Base-by-base conservation (phyloP, 1,284 basidiomycete species). In the Tetrapyrgos nigripes region DNA sequence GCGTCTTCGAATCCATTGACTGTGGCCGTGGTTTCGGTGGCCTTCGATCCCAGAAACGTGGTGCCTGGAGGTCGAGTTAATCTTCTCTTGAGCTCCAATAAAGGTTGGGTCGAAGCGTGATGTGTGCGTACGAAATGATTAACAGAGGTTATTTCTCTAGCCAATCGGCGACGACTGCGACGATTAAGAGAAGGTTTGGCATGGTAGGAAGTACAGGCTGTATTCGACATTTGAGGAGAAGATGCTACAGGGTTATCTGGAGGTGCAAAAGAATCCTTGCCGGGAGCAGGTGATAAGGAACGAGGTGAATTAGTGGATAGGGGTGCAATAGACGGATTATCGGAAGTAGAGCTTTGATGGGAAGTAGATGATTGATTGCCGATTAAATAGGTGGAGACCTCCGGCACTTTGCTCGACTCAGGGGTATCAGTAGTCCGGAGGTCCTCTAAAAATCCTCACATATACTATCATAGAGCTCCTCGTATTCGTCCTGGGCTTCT, bases 61-160 rank as follows among this genome's bases (percentile, higher is more conserved):
- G 60, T 66, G 14, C 69, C 69, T 3, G 68, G 59, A 37, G 67
- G 67, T n/a, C 66, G 29, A 1, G 64, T 47, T 53, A 66, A 63
- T 19, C 53, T n/a, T 35, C 58, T 46, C 31, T 53, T 52, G 0
- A 59, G 44, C n/a, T 57, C 55, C 1, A 63, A 28, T 8, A 64
- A 13, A 9, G 59, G 37, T 40, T 40, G 37, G 37, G 37, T 4
- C 13, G 37, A 40, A 17, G 8, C 17, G 17, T 40, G 37, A n/a
- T 40, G 19, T 5, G 6, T 40, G 13, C 37, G 6, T 9, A 40
- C 37, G 37, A 40, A 40, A 40, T 40, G 37, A n/a, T 40, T 40
- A 5, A 40, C 37, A 11, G 37, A 40, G 19, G 5, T n/a, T 9
- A 40, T 40, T 40, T 40, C 37, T 11, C 37, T 11, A 9, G 37